These are phyloP conservation scores for Stevia rebaudiana DNA, from an alignment of 140 eudicot species.

Conservation along the genomic window DNA sequence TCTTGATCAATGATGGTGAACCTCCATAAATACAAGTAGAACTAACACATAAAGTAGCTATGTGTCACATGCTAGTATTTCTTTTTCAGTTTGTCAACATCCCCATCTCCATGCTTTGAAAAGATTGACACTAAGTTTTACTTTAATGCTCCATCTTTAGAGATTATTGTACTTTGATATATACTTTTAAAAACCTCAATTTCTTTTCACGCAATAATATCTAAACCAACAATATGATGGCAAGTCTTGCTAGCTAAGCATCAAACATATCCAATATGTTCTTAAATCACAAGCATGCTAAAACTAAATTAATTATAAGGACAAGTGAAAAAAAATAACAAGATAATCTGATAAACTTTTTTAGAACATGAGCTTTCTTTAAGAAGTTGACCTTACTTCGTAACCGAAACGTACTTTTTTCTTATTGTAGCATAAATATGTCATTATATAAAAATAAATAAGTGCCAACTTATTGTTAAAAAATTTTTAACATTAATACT, in stretches of 20 bases:
- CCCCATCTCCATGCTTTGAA: conserved; percentile 29
- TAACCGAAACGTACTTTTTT: too few relatives aligned
- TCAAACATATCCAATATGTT: too few relatives aligned
- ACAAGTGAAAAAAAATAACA: too few relatives aligned
- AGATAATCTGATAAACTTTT: too few relatives aligned
- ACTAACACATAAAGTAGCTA: conserved; percentile 31
- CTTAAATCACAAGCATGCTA: too few relatives aligned
- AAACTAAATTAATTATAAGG: too few relatives aligned
- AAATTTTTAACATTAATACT: background rate
- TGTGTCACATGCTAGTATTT: conserved; percentile 30
- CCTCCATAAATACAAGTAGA: conserved; percentile 29
- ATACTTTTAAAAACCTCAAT: background rate
- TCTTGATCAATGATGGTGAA: conserved; percentile 36
- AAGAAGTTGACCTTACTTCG: too few relatives aligned
- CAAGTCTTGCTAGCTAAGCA: background rate
- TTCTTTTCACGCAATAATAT: conserved; percentile 1
- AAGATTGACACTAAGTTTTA: conserved; percentile 17
- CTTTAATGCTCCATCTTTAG: conserved; percentile 23
- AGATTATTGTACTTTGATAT: conserved; percentile 13
- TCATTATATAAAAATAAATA: background rate
- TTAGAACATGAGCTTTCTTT: too few relatives aligned
- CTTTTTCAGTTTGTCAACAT: conserved; percentile 41
- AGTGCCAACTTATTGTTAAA: background rate
- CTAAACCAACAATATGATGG: conserved; percentile 4
- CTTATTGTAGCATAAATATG: too few relatives aligned